Evolutionary conservation across 1,284 basidiomycete species (phyloP), one percentile per base, ranked within the genome.

Genomic region (Microbotryomycetes sp.): DNA sequence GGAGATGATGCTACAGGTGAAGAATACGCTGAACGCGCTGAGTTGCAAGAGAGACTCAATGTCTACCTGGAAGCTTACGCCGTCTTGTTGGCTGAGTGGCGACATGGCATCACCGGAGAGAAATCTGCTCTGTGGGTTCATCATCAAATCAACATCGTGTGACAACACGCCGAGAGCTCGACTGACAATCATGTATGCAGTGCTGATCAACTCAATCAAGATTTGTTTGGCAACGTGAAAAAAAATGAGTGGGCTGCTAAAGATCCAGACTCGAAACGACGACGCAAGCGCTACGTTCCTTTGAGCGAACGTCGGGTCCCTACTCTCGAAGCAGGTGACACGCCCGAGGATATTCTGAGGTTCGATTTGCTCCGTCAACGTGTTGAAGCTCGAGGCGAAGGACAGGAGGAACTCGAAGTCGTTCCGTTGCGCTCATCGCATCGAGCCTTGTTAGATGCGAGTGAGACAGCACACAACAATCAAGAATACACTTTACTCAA

Each of bases 11-110:
- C 68, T 5, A 67, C 70, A 1, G 71, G 68, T n/a, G 68, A 68
- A 4, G 70, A 71, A 54, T 71, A 71, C 53, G 68, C 65, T 45
- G 59, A 66, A 9, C 55, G 68, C 19, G 70, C 70, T 0, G 66
- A 61, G 25, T 25, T 60, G 19, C 71, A 72, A 52, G 67, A 72
- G 45, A 61, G 63, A 49, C 31, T 67, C 4, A 57, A 64, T 26
- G 49, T 65, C 25, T 65, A 66, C 51, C 46, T 29, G 22, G 52
- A 61, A 49, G 58, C 56, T 6, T 69, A 62, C 54, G 56, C 48
- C 0, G 52, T 63, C n/a, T 59, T 67, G 6, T 45, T 67, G 29
- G 50, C 47, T 46, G 65, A 69, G 46, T 69, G 67, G 67, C 16
- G 32, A 2, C 56, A 58, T 31, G 56, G 50, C 6, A 28, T 69